Conservation (phyloP, 148 eudicot species). For the Vaccinium macrocarpon region DNA sequence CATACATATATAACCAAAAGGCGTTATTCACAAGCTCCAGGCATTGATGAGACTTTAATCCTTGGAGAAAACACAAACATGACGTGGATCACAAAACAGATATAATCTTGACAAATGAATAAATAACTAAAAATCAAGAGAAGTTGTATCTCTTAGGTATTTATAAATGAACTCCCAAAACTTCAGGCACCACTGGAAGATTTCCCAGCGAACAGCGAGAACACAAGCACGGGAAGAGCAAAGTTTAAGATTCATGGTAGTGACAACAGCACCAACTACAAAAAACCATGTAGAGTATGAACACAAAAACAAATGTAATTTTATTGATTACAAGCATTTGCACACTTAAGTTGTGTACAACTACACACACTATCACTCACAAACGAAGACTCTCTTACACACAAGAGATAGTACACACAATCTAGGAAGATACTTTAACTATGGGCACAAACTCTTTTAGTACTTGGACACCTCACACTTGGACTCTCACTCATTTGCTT, state of each 20-base stretch:
- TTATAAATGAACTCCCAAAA: not conserved
- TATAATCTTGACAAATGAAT: not conserved
- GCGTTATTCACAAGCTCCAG: not conserved
- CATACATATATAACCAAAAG: not conserved
- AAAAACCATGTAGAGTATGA: too few relatives aligned
- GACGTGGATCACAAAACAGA: not conserved
- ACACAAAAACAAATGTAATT: too few relatives aligned
- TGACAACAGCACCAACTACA: not conserved
- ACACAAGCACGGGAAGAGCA: not conserved
- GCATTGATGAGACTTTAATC: not conserved
- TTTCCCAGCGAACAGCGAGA: not conserved
- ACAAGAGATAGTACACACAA: too few relatives aligned
- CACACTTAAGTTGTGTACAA: too few relatives aligned
- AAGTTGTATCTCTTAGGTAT: not conserved
- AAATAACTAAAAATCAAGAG: not conserved
- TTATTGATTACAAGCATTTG: too few relatives aligned
- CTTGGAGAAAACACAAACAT: conserved; percentile 15
- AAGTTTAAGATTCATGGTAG: not conserved
- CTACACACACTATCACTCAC: too few relatives aligned
- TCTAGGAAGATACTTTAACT: too few relatives aligned
- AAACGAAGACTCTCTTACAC: too few relatives aligned
- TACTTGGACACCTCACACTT: too few relatives aligned
- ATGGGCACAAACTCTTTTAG: too few relatives aligned
- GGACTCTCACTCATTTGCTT: too few relatives aligned
- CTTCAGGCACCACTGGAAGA: not conserved